Evolutionary conservation across 768 basidiomycete species (phyloP).

Genomic region (Kwoniella dendrophila): DNA sequence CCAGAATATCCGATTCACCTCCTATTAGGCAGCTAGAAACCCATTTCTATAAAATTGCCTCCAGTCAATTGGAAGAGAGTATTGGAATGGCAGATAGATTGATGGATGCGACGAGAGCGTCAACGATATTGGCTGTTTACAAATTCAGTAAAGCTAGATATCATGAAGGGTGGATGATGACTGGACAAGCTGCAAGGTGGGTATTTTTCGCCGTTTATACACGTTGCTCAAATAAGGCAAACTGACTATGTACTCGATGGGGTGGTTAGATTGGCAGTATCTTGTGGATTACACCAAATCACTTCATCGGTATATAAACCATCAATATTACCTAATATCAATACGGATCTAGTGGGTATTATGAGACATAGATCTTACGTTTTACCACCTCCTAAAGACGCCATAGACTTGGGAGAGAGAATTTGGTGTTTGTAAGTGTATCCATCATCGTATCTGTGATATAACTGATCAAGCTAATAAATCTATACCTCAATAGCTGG

Average conservation of each 20-base stretch:
- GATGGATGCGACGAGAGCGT: conserved; percentile 42
- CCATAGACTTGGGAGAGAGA: conserved; percentile 45
- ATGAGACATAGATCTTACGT: conserved; percentile 43
- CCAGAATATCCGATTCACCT: conserved; percentile 33
- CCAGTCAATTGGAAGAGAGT: conserved; percentile 38
- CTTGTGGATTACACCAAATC: conserved; percentile 46
- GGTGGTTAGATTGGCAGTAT: conserved; percentile 43
- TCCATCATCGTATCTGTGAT: neutral
- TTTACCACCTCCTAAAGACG: conserved; percentile 39
- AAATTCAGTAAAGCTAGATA: conserved; percentile 42
- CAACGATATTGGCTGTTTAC: conserved; percentile 43
- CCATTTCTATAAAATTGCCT: conserved; percentile 44
- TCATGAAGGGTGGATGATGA: conserved; percentile 51
- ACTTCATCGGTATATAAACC: conserved; percentile 34
- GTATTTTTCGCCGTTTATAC: no score
- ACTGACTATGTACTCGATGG: neutral
- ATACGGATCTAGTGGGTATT: conserved; percentile 34
- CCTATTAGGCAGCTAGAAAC: conserved; percentile 39
- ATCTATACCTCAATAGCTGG: conserved; percentile 31
- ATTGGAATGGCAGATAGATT: conserved; percentile 36
- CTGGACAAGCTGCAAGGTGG: conserved; percentile 40
- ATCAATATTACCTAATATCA: conserved; percentile 15
- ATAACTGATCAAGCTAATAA: neutral
- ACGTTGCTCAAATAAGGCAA: no score
- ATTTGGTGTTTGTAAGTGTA: conserved; percentile 48